Evolutionary conservation across 805 yeast species (phyloP), one percentile per base, ranked within the genome.

Genomic region (Danielozyma ontarioensis): DNA sequence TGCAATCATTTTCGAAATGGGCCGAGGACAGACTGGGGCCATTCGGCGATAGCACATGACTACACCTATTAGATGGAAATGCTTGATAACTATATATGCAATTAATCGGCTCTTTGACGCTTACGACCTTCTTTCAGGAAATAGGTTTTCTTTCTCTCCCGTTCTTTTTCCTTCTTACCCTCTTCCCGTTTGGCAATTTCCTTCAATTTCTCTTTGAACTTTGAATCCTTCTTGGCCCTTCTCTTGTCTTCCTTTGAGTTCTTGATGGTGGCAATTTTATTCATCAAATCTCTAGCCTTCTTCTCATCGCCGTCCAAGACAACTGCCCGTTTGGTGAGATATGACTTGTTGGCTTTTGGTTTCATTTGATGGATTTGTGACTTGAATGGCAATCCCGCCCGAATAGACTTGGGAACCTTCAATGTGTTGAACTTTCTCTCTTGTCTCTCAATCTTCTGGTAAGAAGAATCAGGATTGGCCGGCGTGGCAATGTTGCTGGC

Each of bases 251-350:
- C 96, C 67, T 90, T 90, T 39, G 83, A 93, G 50, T 79, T 85
- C 51, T 86, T 78, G 33, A 93, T 66, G 0, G 97, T 87, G 49
- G 83, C 75, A 35, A 93, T 78, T 62, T 85, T 85, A 60, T 83
- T 90, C 70, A 93, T 76, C 61, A 90, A 73, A 23, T 87, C 81
- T 47, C 97, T 75, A 21, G 95, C 89, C 65, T 86, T 84, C 80
- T 86, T 87, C 61, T 90, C 97, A 33, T 86, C 96, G 12, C 94
- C 96, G 27, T 80, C 84, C 25, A 89, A 63, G 5, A 93, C 93
- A 34, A 93, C 97, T 1, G 98, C 98, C 52, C 98, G 78, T 68
- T 88, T 93, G 34, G 68, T 62, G 76, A 83, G 56, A 54, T 90
- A 93, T 0, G 96, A 80, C 51, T 76, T 71, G 60, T 83, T 81